Evolutionary conservation across 257 asterid species (phyloP).

Genomic region (Avicennia marina): DNA sequence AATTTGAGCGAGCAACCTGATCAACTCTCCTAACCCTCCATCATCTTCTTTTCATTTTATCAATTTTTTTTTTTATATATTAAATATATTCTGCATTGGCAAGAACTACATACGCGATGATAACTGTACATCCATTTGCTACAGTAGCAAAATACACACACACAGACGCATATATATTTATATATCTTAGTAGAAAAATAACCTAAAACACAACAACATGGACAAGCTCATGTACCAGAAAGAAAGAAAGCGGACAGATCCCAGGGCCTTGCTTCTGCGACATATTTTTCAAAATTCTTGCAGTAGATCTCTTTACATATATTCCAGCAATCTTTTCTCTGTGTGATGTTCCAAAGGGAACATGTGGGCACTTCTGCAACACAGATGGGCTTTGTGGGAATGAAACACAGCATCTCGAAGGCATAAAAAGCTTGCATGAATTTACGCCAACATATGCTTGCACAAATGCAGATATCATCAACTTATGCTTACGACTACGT

Average conservation of each 20-base stretch:
- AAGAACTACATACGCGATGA: constrained; percentile 7
- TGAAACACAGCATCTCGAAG: constrained; percentile 20
- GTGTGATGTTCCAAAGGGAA: constrained; percentile 40
- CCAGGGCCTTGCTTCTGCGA: constrained; percentile 26
- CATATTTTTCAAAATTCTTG: constrained; percentile 16
- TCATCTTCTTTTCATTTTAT: constrained; percentile 30
- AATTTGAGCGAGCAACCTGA: too few relatives aligned
- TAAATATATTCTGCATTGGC: constrained; percentile 14
- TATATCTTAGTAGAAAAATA: neutral
- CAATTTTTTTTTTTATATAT: constrained; percentile 10
- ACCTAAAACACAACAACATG: neutral
- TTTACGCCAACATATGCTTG: constrained; percentile 25
- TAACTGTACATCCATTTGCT: neutral
- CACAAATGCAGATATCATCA: neutral
- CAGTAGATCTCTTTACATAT: constrained; percentile 14
- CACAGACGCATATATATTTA: too few relatives aligned
- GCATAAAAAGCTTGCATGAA: constrained; percentile 24
- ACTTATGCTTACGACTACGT: neutral
- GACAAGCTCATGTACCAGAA: constrained; percentile 19
- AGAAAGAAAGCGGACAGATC: constrained; percentile 45
- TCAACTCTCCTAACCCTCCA: too few relatives aligned
- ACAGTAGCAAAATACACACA: neutral
- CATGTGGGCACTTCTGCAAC: constrained; percentile 51
- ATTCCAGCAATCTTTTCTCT: constrained; percentile 16
- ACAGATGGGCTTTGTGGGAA: constrained; percentile 12